Conservation (phyloP, 352 stramenopile genomes). For the Phytophthora meadii region DNA sequence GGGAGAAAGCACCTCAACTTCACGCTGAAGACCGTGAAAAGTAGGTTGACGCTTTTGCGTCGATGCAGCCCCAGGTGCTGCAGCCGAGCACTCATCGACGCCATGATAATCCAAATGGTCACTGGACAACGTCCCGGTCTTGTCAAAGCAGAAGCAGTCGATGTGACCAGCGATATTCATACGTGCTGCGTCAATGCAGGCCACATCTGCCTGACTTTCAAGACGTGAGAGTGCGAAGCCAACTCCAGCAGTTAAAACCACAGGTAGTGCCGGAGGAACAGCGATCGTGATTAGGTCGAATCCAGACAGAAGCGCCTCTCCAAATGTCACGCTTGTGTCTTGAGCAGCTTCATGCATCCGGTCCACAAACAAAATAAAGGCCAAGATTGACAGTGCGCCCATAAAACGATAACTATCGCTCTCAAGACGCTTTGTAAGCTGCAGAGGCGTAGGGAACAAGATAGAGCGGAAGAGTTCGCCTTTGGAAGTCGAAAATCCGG, state of each 20-base stretch:
- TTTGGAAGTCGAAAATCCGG: conserved; percentile 74
- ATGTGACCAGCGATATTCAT: conserved; percentile 78
- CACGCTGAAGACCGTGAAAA: conserved; percentile 65
- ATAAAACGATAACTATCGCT: conserved; percentile 82
- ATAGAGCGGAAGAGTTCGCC: conserved; percentile 79
- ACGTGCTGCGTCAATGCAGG: conserved; percentile 76
- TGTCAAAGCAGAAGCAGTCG: conserved; percentile 86
- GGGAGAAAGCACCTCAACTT: conserved; percentile 74
- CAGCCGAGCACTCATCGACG: conserved; percentile 61
- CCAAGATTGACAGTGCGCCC: conserved; percentile 54
- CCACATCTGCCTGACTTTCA: conserved; percentile 49
- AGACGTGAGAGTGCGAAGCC: conserved; percentile 71
- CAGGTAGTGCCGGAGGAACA: conserved; percentile 64
- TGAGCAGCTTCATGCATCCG: conserved; percentile 49
- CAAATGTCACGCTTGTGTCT: conserved; percentile 32
- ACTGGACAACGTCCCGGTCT: conserved; percentile 80
- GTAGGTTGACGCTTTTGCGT: conserved; percentile 25
- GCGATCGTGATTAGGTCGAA: conserved; percentile 75
- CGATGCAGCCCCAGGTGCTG: conserved; percentile 8
- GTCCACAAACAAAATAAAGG: conserved; percentile 63
- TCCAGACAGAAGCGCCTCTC: conserved; percentile 45
- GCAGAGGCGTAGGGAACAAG: conserved; percentile 61
- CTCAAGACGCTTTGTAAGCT: conserved; percentile 64
- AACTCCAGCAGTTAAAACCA: conserved; percentile 70
- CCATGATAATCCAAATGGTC: conserved; percentile 79